Evolutionary conservation across 1,284 basidiomycete genomes (phyloP).

Genomic region (Grifola frondosa): DNA sequence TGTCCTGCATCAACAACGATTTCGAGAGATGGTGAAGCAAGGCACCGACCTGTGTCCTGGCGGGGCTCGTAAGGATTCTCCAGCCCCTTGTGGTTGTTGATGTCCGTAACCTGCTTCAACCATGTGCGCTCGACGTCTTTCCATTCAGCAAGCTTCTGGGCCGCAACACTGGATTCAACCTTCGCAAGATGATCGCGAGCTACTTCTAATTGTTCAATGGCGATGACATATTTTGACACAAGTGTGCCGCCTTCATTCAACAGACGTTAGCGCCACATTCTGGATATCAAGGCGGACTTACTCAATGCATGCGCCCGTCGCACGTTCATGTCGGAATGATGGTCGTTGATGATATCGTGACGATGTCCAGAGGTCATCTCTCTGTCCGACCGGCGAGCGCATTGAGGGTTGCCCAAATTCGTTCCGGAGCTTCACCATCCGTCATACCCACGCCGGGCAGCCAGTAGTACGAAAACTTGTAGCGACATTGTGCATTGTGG

Average conservation of each 20-base stretch:
- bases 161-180: too few relatives aligned
- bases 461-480: conserved; percentile 6
- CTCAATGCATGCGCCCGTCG: conserved; percentile 4
- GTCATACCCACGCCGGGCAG: conserved; percentile 6
- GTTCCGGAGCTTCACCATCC: conserved; percentile 9
- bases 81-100: not conserved
- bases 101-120: conserved; percentile 1
- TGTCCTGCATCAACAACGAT: too few relatives aligned
- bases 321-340: conserved; percentile 7
- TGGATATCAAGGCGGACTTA: not conserved
- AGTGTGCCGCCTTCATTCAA: too few relatives aligned
- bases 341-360: conserved; percentile 12
- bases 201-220: too few relatives aligned
- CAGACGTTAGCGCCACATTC: too few relatives aligned
- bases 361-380: conserved; percentile 12
- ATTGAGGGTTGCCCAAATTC: conserved; percentile 7
- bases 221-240: too few relatives aligned
- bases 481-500: not conserved
- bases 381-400: not conserved
- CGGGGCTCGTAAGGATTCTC: conserved; percentile 2
- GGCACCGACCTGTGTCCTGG: not conserved
- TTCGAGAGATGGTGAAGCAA: too few relatives aligned
- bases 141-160: too few relatives aligned
- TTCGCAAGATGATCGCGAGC: too few relatives aligned
- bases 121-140: too few relatives aligned